Evolutionary conservation across 2,329 filamentous ascomycete species (phyloP).

Genomic region (Trichothecium sympodiale): DNA sequence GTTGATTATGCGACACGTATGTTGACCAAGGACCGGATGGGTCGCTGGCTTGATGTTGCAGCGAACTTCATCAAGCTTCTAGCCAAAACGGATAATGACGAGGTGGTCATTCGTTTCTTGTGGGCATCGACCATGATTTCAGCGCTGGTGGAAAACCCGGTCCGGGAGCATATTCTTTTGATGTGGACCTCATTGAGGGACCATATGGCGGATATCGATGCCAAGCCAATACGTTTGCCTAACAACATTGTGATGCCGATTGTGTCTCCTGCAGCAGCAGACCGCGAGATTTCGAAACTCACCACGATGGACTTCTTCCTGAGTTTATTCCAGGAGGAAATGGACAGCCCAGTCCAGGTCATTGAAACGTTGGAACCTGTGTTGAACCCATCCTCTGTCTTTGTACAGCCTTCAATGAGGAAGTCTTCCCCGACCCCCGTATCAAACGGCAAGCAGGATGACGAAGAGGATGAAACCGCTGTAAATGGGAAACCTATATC

Average conservation of each 20-base stretch:
- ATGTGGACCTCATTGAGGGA: slow-evolving; percentile 50
- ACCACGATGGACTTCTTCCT: slow-evolving; percentile 96
- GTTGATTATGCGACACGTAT: slow-evolving; percentile 36
- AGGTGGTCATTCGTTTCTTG: slow-evolving; percentile 39
- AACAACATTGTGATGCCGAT: slow-evolving; percentile 88
- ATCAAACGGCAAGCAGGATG: slow-evolving; percentile 5
- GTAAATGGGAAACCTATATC: slow-evolving; percentile 28
- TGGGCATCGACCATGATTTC: slow-evolving; percentile 46
- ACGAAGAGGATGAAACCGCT: slow-evolving; percentile 8
- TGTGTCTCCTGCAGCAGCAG: slow-evolving; percentile 70
- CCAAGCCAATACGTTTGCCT: slow-evolving; percentile 46
- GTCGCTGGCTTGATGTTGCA: slow-evolving; percentile 40
- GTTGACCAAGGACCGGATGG: slow-evolving; percentile 37
- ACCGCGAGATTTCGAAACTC: slow-evolving; percentile 82
- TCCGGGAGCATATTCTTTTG: slow-evolving; percentile 44
- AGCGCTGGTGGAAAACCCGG: slow-evolving; percentile 38
- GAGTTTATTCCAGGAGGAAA: slow-evolving; percentile 74
- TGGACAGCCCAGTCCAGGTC: slow-evolving; percentile 67
- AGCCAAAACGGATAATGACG: slow-evolving; percentile 20
- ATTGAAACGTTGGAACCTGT: slow-evolving; percentile 92
- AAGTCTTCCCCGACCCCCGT: too few relatives aligned
- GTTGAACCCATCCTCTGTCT: slow-evolving; percentile 58
- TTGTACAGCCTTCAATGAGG: slow-evolving; percentile 12
- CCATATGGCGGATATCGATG: slow-evolving; percentile 28
- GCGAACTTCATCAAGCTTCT: slow-evolving; percentile 30